Evolutionary conservation across 2,329 filamentous ascomycete genomes (phyloP).

Genomic region (Xylariaceae sp.): DNA sequence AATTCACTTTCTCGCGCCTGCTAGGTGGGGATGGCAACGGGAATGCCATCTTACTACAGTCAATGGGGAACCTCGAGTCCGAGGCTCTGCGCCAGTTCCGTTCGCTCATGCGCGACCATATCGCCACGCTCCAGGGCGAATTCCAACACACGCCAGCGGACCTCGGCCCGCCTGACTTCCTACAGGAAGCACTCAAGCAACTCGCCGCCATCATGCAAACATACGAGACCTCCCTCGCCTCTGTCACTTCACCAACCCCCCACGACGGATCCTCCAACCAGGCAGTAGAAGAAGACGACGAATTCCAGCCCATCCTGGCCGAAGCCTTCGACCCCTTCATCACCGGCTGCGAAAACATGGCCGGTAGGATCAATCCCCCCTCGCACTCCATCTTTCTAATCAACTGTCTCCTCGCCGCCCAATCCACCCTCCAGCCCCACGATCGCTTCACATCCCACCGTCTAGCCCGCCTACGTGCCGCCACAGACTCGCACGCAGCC

Average conservation of each 20-base stretch:
- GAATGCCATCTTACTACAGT: conserved; percentile 61
- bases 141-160: conserved; percentile 65
- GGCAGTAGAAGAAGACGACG: conserved; percentile 49
- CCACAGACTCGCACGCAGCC: conserved; percentile 49
- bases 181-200: conserved; percentile 73
- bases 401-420: conserved; percentile 62
- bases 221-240: conserved; percentile 73
- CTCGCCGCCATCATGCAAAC: conserved; percentile 76
- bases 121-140: conserved; percentile 67
- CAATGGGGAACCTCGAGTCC: conserved; percentile 62
- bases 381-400: conserved; percentile 61
- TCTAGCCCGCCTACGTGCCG: conserved; percentile 49
- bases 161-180: conserved; percentile 71
- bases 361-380: conserved; percentile 53
- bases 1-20: conserved; percentile 74
- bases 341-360: conserved; percentile 64
- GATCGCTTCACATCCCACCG: conserved; percentile 55
- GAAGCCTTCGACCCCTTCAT: conserved; percentile 86
- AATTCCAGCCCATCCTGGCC: conserved; percentile 68
- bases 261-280: conserved; percentile 29
- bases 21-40: conserved; percentile 47
- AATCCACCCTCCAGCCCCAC: conserved; percentile 50
- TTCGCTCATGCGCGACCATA: conserved; percentile 71
- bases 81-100: conserved; percentile 80
- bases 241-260: conserved; percentile 21